Percentiles rank a stretch among this genome's conserved stretches.
phyloP scores from a whole-genome alignment of 2,329 filamentous ascomycete species.

The Dryadomyces sulphureus region DNA sequence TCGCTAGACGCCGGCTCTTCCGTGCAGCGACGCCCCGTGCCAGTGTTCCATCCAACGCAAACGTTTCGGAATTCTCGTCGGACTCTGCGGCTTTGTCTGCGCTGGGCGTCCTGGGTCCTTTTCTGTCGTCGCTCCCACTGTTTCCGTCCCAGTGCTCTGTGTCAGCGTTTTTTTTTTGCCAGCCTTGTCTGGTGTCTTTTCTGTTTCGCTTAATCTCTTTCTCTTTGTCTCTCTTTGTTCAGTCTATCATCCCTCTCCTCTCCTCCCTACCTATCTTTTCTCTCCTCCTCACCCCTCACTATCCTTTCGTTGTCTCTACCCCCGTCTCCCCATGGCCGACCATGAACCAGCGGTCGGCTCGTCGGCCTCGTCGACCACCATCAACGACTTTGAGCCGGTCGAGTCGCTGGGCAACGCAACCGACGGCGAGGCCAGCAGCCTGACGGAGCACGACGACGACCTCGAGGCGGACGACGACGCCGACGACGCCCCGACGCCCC shows the following conservation, averaged over 20 bases:
- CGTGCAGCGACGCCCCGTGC: neutral
- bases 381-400: neutral
- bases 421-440: conserved; percentile 13
- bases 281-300: too few species aligned
- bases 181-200: neutral
- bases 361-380: conserved; percentile 7
- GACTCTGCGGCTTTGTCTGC: neutral
- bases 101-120: neutral
- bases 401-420: conserved; percentile 5
- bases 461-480: conserved; percentile 12
- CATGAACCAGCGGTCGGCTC: conserved; percentile 3
- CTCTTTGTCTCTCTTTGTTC: neutral
- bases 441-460: conserved; percentile 32
- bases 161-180: neutral
- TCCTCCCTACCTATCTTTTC: neutral
- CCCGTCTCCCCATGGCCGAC: conserved; percentile 5
- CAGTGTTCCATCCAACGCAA: neutral
- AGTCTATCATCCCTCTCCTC: too few species aligned
- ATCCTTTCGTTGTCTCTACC: neutral
- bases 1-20: neutral
- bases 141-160: neutral
- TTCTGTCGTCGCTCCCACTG: neutral
- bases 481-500: conserved; percentile 29
- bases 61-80: neutral
- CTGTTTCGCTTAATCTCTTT: neutral